phyloP scores from a whole-genome alignment of 192 early-diverging fungal genomes.

The Linnemannia zychae region DNA sequence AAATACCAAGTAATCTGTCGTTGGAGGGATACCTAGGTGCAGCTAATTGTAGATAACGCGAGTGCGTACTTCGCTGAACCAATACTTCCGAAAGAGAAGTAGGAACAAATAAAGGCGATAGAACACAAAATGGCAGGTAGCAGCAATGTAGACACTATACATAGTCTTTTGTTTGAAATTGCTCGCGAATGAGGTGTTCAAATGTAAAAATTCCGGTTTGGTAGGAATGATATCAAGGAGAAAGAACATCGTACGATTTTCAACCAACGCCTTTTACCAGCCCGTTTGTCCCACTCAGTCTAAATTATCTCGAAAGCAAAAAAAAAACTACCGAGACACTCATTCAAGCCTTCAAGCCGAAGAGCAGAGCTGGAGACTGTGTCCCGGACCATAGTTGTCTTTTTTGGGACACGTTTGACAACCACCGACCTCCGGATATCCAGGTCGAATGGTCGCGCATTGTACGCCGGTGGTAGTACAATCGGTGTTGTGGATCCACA shows the following conservation, averaged over 20 bases:
- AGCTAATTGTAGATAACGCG: neutral
- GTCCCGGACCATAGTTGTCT: slow-evolving; percentile 5
- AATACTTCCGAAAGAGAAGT: no score
- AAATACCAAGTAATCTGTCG: neutral
- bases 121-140: no score
- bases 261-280: neutral
- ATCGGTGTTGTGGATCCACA: neutral
- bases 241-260: neutral
- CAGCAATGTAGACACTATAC: no score
- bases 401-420: neutral
- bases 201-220: slow-evolving; percentile 8
- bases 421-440: neutral
- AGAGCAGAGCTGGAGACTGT: neutral
- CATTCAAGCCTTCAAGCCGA: no score
- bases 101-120: no score
- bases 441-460: neutral
- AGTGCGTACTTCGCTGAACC: no score
- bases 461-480: neutral
- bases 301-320: neutral
- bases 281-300: neutral
- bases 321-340: neutral
- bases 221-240: no score
- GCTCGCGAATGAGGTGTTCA: slow-evolving; percentile 8
- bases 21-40: neutral
- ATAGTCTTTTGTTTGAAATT: no score